Base-by-base conservation (phyloP, 2,329 filamentous ascomycete genomes). In the Pseudocercospora crystallina region DNA sequence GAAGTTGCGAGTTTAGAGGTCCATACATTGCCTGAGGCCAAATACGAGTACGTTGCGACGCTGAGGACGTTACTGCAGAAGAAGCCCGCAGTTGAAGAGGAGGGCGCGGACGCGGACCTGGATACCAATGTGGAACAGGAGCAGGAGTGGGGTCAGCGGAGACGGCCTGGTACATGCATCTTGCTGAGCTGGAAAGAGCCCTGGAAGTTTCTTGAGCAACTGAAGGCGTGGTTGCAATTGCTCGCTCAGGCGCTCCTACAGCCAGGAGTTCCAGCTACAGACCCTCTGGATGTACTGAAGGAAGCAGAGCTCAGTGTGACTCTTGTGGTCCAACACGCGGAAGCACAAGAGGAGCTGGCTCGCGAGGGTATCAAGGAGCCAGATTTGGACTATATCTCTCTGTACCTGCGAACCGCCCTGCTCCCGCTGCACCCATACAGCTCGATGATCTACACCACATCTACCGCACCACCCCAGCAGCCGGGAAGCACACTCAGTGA, bases 141-240 rank as follows among this genome's bases (percentile, higher is more conserved):
- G 13, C 35, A 17, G 38, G 50, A 32, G 34, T 13, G 29, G 3
- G 7, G 15, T 8, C 48, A 47, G 8, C 17, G 15, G n/a, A 51
- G 47, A 35, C 51, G 55, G 30, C 63, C 64, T 3, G 62, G 55
- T 1, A 61, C 97, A 57, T 88, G 95, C 56, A 84, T 99, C 63
- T 76, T 99, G n/a, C 79, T 99, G 37, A 91, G 96, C 74, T 99
- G 94, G 94, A 86, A 88, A 51, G 84, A 94, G 66, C 94, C 94
- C 11, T 96, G 94, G 84, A 78, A 84, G 56, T 99, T 95, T 90
- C 80, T 96, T 66, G 83, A 89, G 52, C 87, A 96, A 71, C 76
- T 99, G 50, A 82, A 89, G 65, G 87, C 87, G 67, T 99, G 94
- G 94, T 84, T 97, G 54, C 80, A 90, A 39, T 80, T 97, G 26